Evolutionary conservation across 1,139 yeast genomes (phyloP).

Genomic region (Saccharomyces hybrid): DNA sequence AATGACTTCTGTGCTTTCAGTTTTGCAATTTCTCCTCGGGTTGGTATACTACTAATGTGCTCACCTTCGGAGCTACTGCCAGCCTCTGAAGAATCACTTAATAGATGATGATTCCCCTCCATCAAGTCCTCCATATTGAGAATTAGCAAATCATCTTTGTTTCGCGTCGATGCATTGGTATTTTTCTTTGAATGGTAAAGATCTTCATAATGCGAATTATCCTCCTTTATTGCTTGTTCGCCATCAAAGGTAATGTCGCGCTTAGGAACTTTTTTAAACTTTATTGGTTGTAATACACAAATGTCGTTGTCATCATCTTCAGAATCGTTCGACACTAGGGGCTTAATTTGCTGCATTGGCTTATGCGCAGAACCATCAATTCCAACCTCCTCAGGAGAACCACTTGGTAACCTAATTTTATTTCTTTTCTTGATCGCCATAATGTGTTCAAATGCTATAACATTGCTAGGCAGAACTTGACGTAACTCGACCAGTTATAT

Average conservation of each 20-base stretch:
- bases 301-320: background rate
- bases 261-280: background rate
- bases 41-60: conserved; percentile 1
- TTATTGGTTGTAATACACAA: background rate
- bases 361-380: background rate
- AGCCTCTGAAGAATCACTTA: background rate
- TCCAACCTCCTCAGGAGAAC: background rate
- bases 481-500: background rate
- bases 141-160: background rate
- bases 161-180: background rate
- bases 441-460: background rate
- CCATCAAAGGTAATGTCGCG: background rate
- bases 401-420: background rate
- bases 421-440: background rate
- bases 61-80: background rate
- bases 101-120: background rate
- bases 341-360: background rate
- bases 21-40: background rate
- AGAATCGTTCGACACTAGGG: background rate
- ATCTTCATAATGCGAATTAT: background rate
- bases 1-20: background rate
- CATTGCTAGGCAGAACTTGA: background rate
- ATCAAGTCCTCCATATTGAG: background rate
- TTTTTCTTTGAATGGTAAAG: background rate
- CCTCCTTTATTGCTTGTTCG: background rate